Evolutionary conservation across 495 filamentous ascomycete genomes (phyloP), one percentile per base, ranked within the genome.

Genomic region (Ascodesmis nigricans): DNA sequence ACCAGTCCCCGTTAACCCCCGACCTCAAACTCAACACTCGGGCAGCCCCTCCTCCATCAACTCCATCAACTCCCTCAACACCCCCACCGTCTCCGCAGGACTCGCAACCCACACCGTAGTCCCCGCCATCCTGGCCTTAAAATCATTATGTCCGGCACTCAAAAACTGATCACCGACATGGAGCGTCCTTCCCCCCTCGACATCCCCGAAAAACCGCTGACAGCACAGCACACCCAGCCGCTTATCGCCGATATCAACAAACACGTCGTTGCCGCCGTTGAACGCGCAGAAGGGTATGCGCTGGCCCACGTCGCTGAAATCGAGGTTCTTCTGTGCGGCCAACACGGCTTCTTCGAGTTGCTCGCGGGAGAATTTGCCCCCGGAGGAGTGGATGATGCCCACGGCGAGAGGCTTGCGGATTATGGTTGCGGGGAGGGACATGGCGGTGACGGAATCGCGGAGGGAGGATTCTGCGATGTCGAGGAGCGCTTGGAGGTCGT

Each of bases 181-280:
- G 37, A 33, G 40, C n/a, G 53, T 55, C 42, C 65, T 67, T 29
- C 58, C 54, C 9, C 63, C 69, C 24, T 66, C 63, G 32, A 78
- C 73, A 6, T 64, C 67, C 4, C 73, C 78, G 46, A 95, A 91
- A 58, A 81, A 99, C n/a, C 67, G 62, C 59, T 95, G 87, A 38
- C 80, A 91, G 0, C 76, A 79, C 7, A 76, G 59, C 15, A 99
- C 90, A 39, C 90, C 90, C 72, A 79, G 84, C 25, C 74, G 75
- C 53, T 99, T 99, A 54, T 99, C 90, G 31, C 90, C 90, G 45
- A 99, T 93, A 56, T 99, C 90, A 23, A 99, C 84, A 50, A 99
- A 99, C 15, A 93, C 80, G 50, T 95, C 82, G 37, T 90, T 83
- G 5, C 84, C 83, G 15, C 81, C 87, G 53, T 99, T 95, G 60